phyloP scores from a whole-genome alignment of 257 asterid species.

The Ilex asprella region DNA sequence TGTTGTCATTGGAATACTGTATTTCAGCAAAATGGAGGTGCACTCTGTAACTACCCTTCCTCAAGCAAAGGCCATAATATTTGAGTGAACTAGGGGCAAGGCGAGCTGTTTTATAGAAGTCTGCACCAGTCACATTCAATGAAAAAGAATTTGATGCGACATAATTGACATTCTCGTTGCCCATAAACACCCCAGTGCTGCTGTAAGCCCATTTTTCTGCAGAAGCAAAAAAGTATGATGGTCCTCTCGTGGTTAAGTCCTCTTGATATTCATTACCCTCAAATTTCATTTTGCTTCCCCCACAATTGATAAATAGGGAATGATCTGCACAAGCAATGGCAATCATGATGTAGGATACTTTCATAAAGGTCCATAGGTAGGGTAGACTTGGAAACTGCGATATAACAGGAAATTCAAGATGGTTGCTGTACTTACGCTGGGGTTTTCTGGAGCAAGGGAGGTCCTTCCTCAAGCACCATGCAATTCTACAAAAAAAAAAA shows the following conservation, averaged over 20 bases:
- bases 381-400: neutral
- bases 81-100: constrained; percentile 65
- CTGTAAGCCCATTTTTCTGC: constrained; percentile 68
- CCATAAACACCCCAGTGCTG: constrained; percentile 58
- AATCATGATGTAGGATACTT: constrained; percentile 2
- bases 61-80: constrained; percentile 73
- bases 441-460: constrained; percentile 53
- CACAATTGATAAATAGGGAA: constrained; percentile 73
- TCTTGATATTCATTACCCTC: constrained; percentile 55
- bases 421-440: constrained; percentile 30
- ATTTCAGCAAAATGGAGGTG: constrained; percentile 92
- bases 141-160: constrained; percentile 23
- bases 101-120: constrained; percentile 68
- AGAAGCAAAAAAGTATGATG: constrained; percentile 39
- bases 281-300: constrained; percentile 40
- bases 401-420: neutral
- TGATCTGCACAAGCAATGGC: constrained; percentile 35
- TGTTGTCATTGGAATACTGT: constrained; percentile 42
- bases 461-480: constrained; percentile 71
- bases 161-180: neutral
- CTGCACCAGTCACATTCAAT: constrained; percentile 22
- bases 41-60: constrained; percentile 75
- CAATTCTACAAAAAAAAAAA: constrained; percentile 18
- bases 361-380: neutral
- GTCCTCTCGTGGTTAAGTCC: constrained; percentile 42